A percentile compares a stretch with the other conserved stretches of the same genome.
Evolutionary conservation across 2,329 filamentous ascomycete species (phyloP).

Genomic region (Calonectria montana): DNA sequence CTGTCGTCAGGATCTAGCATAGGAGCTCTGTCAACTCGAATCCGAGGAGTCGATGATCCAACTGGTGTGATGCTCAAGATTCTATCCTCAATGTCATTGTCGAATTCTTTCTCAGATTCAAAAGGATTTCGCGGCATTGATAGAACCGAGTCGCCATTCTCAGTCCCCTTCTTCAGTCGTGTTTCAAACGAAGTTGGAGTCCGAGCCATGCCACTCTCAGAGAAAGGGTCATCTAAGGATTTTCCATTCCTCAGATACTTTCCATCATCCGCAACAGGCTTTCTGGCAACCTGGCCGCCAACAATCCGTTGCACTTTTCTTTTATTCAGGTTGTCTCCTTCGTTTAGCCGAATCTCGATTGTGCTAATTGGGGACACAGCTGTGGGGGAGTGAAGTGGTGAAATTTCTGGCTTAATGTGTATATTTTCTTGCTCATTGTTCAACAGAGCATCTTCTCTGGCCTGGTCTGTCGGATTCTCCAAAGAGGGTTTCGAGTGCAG

Average conservation of each 20-base stretch:
- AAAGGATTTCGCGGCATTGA: constrained; percentile 43
- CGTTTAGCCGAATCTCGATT: constrained; percentile 48
- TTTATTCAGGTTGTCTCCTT: constrained; percentile 49
- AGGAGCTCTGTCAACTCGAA: constrained; percentile 33
- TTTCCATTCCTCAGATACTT: constrained; percentile 41
- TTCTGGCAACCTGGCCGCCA: constrained; percentile 44
- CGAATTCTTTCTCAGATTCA: constrained; percentile 52
- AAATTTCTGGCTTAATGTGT: constrained; percentile 16
- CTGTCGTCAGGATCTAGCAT: constrained; percentile 30
- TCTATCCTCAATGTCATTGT: constrained; percentile 52
- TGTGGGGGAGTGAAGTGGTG: constrained; percentile 13
- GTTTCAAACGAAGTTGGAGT: constrained; percentile 40
- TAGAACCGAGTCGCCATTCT: constrained; percentile 6
- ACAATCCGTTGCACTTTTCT: constrained; percentile 49
- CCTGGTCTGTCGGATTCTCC: constrained; percentile 30
- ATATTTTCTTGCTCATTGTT: not conserved
- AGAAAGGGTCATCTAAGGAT: constrained; percentile 46
- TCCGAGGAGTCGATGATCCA: constrained; percentile 53
- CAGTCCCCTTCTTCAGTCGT: constrained; percentile 29
- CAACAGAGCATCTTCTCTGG: not conserved
- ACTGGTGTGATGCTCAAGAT: constrained; percentile 50
- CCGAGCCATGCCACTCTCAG: constrained; percentile 31
- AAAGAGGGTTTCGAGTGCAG: constrained; percentile 42
- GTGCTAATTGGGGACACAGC: constrained; percentile 43
- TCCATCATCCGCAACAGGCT: constrained; percentile 44